phyloP scores from a whole-genome alignment of 805 yeast species.

The Kluyveromyces lactis region DNA sequence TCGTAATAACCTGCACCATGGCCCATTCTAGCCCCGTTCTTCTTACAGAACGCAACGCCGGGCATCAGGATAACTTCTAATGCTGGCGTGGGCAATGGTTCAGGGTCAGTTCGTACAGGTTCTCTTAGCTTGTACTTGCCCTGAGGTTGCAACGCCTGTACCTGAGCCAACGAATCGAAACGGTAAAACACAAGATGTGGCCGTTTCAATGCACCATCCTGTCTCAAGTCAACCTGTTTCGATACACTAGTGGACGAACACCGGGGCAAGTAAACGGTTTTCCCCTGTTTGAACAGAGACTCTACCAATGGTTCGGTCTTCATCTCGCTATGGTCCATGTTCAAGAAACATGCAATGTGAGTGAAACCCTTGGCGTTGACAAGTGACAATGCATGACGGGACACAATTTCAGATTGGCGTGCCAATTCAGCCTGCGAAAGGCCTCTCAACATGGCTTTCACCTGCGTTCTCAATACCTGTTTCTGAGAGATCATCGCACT shows the following conservation, averaged over 20 bases:
- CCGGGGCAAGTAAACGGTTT: constrained; percentile 51
- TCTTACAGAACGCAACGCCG: constrained; percentile 61
- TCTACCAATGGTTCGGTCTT: constrained; percentile 49
- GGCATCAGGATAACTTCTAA: constrained; percentile 76
- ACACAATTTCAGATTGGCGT: constrained; percentile 21
- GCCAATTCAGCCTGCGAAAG: constrained; percentile 15
- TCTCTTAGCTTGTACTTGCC: constrained; percentile 66
- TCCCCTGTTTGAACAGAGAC: constrained; percentile 41
- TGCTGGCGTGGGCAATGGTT: constrained; percentile 18
- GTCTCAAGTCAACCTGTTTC: constrained; percentile 22
- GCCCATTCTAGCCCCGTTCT: constrained; percentile 53
- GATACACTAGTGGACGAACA: constrained; percentile 31
- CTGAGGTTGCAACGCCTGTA: constrained; percentile 44
- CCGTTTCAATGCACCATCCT: constrained; percentile 18
- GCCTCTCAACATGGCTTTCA: constrained; percentile 11
- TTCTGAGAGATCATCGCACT: constrained; percentile 10
- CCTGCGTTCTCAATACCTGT: constrained; percentile 15
- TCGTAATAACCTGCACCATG: constrained; percentile 95
- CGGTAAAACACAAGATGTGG: constrained; percentile 50
- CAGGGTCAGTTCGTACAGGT: constrained; percentile 37
- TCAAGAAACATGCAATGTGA: constrained; percentile 62
- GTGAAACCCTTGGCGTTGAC: constrained; percentile 7
- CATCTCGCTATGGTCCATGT: constrained; percentile 66
- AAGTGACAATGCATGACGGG: constrained; percentile 11
- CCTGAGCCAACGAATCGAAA: constrained; percentile 35